Evolutionary conservation across 148 eudicot genomes (phyloP).

Genomic region (Nepenthes gracilis): DNA sequence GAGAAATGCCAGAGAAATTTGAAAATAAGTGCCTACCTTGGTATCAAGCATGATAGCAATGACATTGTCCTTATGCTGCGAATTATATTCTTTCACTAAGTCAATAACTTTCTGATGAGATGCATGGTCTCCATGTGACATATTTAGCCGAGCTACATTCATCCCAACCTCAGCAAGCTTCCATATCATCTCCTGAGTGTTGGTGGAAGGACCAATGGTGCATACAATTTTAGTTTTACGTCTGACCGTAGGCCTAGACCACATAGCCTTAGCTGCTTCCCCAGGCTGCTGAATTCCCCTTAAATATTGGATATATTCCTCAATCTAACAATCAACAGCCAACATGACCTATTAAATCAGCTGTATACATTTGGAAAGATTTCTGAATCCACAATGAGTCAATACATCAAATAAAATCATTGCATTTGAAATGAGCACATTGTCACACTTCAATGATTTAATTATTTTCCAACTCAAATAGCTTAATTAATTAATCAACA

Average conservation of each 20-base stretch:
- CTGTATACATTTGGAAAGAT: not conserved
- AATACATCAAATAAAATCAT: too few relatives aligned
- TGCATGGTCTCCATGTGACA: slow-evolving; percentile 99
- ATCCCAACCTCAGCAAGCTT: slow-evolving; percentile 96
- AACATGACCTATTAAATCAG: not conserved
- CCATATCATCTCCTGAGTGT: slow-evolving; percentile 93
- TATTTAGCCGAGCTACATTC: slow-evolving; percentile 92
- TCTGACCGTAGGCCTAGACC: slow-evolving; percentile 70
- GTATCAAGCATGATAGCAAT: slow-evolving; percentile 99
- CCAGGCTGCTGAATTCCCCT: slow-evolving; percentile 33
- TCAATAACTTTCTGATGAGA: slow-evolving; percentile 95
- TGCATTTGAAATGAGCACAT: too few relatives aligned
- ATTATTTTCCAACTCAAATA: too few relatives aligned
- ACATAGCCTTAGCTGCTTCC: slow-evolving; percentile 40
- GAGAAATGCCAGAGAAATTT: slow-evolving; percentile 1
- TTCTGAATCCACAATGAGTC: too few relatives aligned
- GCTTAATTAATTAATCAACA: too few relatives aligned
- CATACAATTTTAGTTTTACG: slow-evolving; percentile 93
- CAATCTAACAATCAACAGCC: slow-evolving; percentile 24
- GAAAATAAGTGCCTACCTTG: slow-evolving; percentile 38
- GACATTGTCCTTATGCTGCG: slow-evolving; percentile 82
- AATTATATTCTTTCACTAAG: slow-evolving; percentile 88
- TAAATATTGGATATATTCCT: slow-evolving; percentile 32
- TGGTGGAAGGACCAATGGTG: slow-evolving; percentile 95
- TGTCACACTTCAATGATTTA: too few relatives aligned